Conservation (phyloP, 2,329 filamentous ascomycete genomes). For the Aspergillus tubingensis region DNA sequence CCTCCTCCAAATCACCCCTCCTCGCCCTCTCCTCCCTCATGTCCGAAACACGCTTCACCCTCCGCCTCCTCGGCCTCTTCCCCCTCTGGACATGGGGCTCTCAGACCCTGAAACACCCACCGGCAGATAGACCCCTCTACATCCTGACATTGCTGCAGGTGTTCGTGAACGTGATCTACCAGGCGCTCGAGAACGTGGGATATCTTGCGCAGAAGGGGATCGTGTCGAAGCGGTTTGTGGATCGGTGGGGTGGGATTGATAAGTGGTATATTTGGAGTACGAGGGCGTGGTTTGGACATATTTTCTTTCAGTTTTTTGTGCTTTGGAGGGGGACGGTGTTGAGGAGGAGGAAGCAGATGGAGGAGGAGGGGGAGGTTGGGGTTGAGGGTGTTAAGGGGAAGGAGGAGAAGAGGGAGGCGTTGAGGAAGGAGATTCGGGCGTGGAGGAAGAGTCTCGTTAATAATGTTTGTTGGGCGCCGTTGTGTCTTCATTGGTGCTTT, state of each 20-base stretch:
- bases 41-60: conserved; percentile 56
- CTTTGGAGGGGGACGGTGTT: conserved; percentile 53
- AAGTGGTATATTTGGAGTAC: conserved; percentile 71
- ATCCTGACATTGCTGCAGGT: conserved; percentile 69
- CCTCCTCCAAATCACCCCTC: conserved; percentile 44
- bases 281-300: conserved; percentile 77
- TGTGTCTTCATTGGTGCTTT: conserved; percentile 81
- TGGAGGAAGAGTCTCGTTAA: conserved; percentile 64
- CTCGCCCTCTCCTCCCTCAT: conserved; percentile 50
- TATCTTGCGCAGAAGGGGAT: conserved; percentile 76
- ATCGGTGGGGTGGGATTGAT: conserved; percentile 55
- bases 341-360: conserved; percentile 31
- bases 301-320: conserved; percentile 72
- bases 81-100: conserved; percentile 76
- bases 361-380: conserved; percentile 17
- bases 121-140: conserved; percentile 49
- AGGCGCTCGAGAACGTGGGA: conserved; percentile 79
- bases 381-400: conserved; percentile 15
- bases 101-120: conserved; percentile 57
- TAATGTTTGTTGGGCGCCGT: conserved; percentile 75
- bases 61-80: conserved; percentile 64
- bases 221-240: conserved; percentile 49
- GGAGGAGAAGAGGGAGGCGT: conserved; percentile 32
- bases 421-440: conserved; percentile 51
- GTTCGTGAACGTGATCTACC: conserved; percentile 66